Evolutionary conservation across 805 yeast species (phyloP), one percentile per base, ranked within the genome.

Genomic region (Torulaspora microellipsoides): DNA sequence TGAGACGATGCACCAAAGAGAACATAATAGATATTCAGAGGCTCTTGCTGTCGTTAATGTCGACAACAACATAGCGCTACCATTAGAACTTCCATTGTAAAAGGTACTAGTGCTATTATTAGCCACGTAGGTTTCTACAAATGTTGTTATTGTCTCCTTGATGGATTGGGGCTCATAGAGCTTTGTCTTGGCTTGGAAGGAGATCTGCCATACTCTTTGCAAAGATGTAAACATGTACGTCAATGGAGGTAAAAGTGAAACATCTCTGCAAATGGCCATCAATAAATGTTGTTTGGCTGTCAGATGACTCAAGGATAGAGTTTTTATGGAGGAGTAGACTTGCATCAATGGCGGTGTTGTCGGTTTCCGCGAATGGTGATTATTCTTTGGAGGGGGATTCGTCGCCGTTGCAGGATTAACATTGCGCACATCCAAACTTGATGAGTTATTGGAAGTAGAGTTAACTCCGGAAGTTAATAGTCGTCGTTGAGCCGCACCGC

Each of bases 1-100:
- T 1, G 95, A 79, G 8, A 91, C 98, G 4, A 85, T 58, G 61
- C 96, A 87, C 98, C 98, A 91, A n/a, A 91, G 62, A 0, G 90
- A 90, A 3, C 95, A 84, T 46, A 89, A 67, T 47, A 88, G 72
- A 54, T 83, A 83, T 59, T 89, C 96, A 0, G 90, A 79, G 0
- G 87, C 76, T 31, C 89, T 68, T 0, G 86, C 89, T 1, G 84
- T 78, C 15, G 80, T 59, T 15, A 72, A 60, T 38, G 62, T 57
- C 42, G 58, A 58, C 25, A 52, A 51, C 23, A 58, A 34, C 29
- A 48, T 36, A 17, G 47, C 49, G 42, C 52, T 42, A 15, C 42
- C 40, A 38, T 38, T 34, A 27, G 33, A 13, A 29, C 38, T 41
- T 31, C 23, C 35, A 8, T 27, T 28, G 15, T 20, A 29, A 7